phyloP scores from a whole-genome alignment of 106 monocot genomes.

The Chionographis japonica region DNA sequence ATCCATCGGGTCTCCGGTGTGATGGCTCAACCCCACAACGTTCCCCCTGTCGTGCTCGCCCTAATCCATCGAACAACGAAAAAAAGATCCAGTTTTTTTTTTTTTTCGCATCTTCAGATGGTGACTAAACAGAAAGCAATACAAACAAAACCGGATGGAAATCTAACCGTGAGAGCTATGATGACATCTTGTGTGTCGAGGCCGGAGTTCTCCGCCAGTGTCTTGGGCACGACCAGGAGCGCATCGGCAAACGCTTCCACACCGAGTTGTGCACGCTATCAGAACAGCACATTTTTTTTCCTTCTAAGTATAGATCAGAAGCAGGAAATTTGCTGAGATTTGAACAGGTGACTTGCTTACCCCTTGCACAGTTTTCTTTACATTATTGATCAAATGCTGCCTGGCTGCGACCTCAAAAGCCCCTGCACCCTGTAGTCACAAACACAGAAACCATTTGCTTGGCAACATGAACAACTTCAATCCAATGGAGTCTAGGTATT shows the following conservation, averaged over 20 bases:
- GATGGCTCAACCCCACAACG: conserved; percentile 81
- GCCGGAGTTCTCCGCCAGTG: conserved; percentile 91
- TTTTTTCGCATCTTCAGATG: neutral
- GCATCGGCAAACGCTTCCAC: conserved; percentile 97
- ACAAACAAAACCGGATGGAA: neutral
- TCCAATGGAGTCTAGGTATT: too few species aligned
- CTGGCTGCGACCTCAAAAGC: conserved; percentile 81
- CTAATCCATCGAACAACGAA: conserved; percentile 21
- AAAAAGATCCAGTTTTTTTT: neutral
- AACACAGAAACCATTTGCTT: neutral
- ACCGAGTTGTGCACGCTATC: conserved; percentile 95
- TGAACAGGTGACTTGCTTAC: conserved; percentile 20
- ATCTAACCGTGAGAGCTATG: conserved; percentile 63
- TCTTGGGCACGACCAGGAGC: conserved; percentile 90
- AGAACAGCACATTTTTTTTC: neutral
- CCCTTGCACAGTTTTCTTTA: conserved; percentile 80
- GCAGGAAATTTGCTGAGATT: neutral
- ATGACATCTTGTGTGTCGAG: conserved; percentile 96
- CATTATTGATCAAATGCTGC: conserved; percentile 64
- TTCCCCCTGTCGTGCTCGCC: conserved; percentile 87
- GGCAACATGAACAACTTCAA: too few species aligned
- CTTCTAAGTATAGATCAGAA: neutral
- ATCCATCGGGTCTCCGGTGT: conserved; percentile 87
- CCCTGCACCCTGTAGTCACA: conserved; percentile 51
- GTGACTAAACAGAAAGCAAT: neutral